phyloP scores from a whole-genome alignment of 371 early-diverging fungal genomes.

The Mortierella sp. region DNA sequence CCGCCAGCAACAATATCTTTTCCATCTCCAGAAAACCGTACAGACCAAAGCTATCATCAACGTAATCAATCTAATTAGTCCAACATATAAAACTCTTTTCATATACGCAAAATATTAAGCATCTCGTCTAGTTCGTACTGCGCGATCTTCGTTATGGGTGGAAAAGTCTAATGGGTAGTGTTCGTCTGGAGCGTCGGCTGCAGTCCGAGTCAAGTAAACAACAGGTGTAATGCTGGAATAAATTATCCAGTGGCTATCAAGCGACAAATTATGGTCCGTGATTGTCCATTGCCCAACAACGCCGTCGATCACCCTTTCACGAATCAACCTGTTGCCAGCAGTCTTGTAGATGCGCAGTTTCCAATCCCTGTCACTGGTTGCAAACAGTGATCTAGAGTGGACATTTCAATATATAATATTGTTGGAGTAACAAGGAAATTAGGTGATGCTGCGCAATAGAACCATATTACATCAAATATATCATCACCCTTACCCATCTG shows the following conservation, averaged over 20 bases:
- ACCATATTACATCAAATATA: no score
- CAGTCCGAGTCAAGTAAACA: slow-evolving; percentile 63
- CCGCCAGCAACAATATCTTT: slow-evolving; percentile 72
- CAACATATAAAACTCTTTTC: neutral
- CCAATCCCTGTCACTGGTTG: slow-evolving; percentile 65
- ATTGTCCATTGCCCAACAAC: slow-evolving; percentile 67
- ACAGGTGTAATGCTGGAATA: slow-evolving; percentile 70
- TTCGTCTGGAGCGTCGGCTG: slow-evolving; percentile 43
- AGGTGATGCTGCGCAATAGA: slow-evolving; percentile 19
- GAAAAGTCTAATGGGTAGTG: slow-evolving; percentile 60
- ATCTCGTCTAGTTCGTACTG: slow-evolving; percentile 37
- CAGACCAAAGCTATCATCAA: slow-evolving; percentile 67
- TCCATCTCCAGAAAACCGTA: slow-evolving; percentile 71
- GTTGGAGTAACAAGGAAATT: neutral
- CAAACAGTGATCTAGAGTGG: slow-evolving; percentile 58
- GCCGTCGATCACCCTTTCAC: slow-evolving; percentile 53
- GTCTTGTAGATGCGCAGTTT: slow-evolving; percentile 64
- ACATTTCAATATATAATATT: neutral
- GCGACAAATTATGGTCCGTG: slow-evolving; percentile 60
- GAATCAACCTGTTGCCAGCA: slow-evolving; percentile 41
- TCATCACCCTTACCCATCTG: slow-evolving; percentile 52
- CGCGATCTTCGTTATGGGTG: slow-evolving; percentile 17
- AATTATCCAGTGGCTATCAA: slow-evolving; percentile 63
- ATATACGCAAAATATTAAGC: neutral
- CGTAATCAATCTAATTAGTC: neutral